Conservation (phyloP, 2,329 filamentous ascomycete genomes). For the Lomentospora prolificans region DNA sequence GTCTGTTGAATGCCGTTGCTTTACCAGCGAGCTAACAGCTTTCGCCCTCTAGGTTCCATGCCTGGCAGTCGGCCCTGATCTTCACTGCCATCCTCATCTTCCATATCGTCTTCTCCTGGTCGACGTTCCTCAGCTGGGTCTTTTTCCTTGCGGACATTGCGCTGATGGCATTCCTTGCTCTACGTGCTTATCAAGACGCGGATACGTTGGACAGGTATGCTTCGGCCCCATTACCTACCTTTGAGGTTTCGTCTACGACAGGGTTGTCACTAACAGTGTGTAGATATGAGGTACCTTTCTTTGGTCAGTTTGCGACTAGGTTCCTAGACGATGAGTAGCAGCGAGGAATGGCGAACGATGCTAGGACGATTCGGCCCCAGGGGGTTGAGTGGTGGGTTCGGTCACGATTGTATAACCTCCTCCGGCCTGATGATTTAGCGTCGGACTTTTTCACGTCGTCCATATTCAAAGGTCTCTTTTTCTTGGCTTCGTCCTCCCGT, state of each 20-base stretch:
- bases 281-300: slow-evolving; percentile 78
- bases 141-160: slow-evolving; percentile 67
- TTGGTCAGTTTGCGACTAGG: slow-evolving; percentile 75
- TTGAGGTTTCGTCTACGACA: too few species aligned
- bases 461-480: background rate
- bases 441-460: background rate
- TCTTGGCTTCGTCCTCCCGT: background rate
- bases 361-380: too few species aligned
- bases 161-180: slow-evolving; percentile 65
- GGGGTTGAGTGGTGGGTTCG: background rate
- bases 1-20: background rate
- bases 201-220: slow-evolving; percentile 51
- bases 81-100: slow-evolving; percentile 68
- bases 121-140: slow-evolving; percentile 71
- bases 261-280: too few species aligned
- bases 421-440: background rate
- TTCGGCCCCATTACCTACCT: slow-evolving; percentile 34
- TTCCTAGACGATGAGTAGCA: slow-evolving; percentile 75
- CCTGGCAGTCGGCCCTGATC: slow-evolving; percentile 83
- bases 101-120: slow-evolving; percentile 83
- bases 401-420: background rate
- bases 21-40: background rate
- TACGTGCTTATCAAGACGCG: slow-evolving; percentile 78
- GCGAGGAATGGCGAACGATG: background rate
- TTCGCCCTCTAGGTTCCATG: slow-evolving; percentile 63